Base-by-base conservation (phyloP, 2,329 filamentous ascomycete species). In the Achaetomium macrosporum region DNA sequence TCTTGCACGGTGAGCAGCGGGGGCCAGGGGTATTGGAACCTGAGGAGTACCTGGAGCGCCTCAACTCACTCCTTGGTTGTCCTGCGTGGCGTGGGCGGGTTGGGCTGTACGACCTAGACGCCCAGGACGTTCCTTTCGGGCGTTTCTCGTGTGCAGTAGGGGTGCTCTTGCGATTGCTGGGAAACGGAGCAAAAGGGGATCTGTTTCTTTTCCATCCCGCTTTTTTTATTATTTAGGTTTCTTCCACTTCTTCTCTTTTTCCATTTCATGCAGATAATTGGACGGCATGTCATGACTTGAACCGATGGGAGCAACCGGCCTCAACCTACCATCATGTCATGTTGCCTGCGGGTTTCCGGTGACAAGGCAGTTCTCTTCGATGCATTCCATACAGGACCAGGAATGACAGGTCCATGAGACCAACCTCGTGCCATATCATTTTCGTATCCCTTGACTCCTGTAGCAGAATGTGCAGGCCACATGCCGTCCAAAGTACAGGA, bases 181-280 rank as follows among this genome's bases (percentile, higher is more conserved):
- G 45, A 52, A 55, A 55, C 46, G 53, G 53, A 55, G 53, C 50
- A 52, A 55, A 51, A 47, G 45, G 53, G 53, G 45, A 48, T 51
- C 39, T 50, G 31, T 55, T 48, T 37, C 30, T 40, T 50, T 50
- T 51, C 52, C 25, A 7, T 25, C 25, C 25, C 25, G 25, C 25
- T 48, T 54, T 42, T n/a, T 37, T 13, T 33, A 17, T 40, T 36
- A 36, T 42, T 29, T 36, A 31, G 44, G 17, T 52, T 30, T n/a
- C 17, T 47, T n/a, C 16, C 13, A 13, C 12, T 41, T n/a, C 37
- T 39, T 52, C 40, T 19, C 17, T 29, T 37, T 35, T 37, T 31
- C 17, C 16, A 31, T 49, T 51, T 48, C 47, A 42, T 44, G 43
- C 40, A 51, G 17, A 51, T 54, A 47, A 51, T 54, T 54, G 47